Evolutionary conservation across 352 stramenopile species (phyloP), one percentile per base, ranked within the genome.

Genomic region (Bremia lactucae): DNA sequence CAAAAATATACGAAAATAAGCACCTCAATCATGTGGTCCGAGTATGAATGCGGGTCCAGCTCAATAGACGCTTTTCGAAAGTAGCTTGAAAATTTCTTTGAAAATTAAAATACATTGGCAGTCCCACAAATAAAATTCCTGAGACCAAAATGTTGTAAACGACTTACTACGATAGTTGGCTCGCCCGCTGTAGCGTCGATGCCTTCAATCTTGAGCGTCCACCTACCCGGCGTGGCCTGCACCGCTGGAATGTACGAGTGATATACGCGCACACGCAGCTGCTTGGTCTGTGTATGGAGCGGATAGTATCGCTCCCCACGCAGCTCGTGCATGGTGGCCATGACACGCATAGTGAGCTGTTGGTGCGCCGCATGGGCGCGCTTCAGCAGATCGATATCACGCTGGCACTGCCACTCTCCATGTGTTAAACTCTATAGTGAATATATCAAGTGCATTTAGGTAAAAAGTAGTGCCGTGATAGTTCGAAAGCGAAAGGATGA

Each of bases 31-130:
- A 80, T 61, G 23, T 76, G 68, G 46, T 86, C 75, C 4, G 64
- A 62, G 54, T 86, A 84, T 28, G 84, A 29, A 14, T 70, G 72
- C 24, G 75, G 70, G 26, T 84, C 70, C 25, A 88, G 43, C 42
- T 86, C 70, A 34, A 88, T 82, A 23, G 71, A 77, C 18, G 59
- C 61, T 47, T 88, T 88, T 25, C 75, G 68, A 37, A 88, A 88
- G 52, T 82, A 82, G 43, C 59, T 81, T 9, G 75, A 77, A 42
- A 88, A 80, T 64, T 76, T 86, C 74, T 87, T 22, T 14, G 21
- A 29, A n/a, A n/a, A n/a, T n/a, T n/a, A n/a, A n/a, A n/a, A n/a
- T n/a, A n/a, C n/a, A n/a, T n/a, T n/a, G n/a, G n/a, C n/a, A n/a
- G n/a, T n/a, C n/a, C n/a, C n/a, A n/a, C n/a, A n/a, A n/a, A n/a